A percentile compares a stretch with the other conserved stretches of the same genome.
These are phyloP conservation scores for Fusarium sterilihyphosum DNA, from an alignment of 2,329 filamentous ascomycete species.

Conservation along the genomic window DNA sequence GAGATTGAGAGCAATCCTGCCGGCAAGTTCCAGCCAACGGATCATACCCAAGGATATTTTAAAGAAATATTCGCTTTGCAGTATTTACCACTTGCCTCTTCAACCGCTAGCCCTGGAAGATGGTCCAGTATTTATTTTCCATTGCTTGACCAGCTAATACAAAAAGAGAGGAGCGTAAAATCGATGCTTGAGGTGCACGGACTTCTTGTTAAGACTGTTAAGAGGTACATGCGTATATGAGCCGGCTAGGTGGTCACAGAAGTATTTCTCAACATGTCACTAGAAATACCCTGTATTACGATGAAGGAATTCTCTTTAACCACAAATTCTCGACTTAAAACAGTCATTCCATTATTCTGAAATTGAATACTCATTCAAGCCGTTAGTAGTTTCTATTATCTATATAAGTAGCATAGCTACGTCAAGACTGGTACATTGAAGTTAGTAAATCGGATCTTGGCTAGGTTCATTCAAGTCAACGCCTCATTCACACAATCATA, in stretches of 20 bases:
- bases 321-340: background rate
- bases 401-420: too few relatives aligned
- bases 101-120: background rate
- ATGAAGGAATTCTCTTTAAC: background rate
- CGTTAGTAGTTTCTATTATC: accelerated
- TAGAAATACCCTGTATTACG: background rate
- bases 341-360: accelerated
- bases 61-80: accelerated
- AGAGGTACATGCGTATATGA: accelerated
- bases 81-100: background rate
- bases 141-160: background rate
- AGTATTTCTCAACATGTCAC: accelerated
- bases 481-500: accelerated
- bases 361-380: accelerated
- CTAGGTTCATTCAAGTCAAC: accelerated
- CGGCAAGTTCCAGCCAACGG: background rate
- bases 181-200: too few relatives aligned
- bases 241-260: accelerated
- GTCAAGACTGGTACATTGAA: accelerated
- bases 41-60: accelerated
- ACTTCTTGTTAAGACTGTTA: background rate
- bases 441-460: accelerated
- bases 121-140: background rate
- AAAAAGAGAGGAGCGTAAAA: too few relatives aligned
- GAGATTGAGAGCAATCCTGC: background rate